phyloP scores from a whole-genome alignment of 2,329 filamentous ascomycete genomes.

The Ceratocystis eucalypticola region DNA sequence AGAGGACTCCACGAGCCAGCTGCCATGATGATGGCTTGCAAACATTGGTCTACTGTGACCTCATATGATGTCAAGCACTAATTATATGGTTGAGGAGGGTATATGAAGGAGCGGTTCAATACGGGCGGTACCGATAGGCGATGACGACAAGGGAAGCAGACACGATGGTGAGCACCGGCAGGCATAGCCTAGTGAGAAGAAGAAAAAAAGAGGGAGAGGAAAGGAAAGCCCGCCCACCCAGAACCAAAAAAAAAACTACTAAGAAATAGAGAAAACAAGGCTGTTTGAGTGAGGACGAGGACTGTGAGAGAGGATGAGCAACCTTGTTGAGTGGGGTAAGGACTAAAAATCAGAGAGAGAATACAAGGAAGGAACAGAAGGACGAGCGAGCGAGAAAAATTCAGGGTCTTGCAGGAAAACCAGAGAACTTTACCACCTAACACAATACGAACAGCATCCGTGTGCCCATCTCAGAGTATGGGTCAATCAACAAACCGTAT shows the following conservation, averaged over 20 bases:
- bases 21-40: neutral
- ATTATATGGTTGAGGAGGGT: neutral
- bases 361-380: neutral
- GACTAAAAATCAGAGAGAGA: neutral
- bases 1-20: neutral
- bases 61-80: constrained; percentile 2
- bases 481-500: too few species aligned
- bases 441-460: too few species aligned
- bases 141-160: neutral
- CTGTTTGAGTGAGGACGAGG: neutral
- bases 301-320: neutral
- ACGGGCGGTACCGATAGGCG: neutral
- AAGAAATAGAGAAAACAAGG: constrained; percentile 8
- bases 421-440: too few species aligned
- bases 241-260: neutral
- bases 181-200: neutral
- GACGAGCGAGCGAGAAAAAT: neutral
- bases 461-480: too few species aligned
- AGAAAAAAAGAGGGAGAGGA: neutral
- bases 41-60: neutral
- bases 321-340: neutral
- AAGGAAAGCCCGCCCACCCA: neutral
- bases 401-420: too few species aligned
- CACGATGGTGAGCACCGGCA: neutral
- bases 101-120: neutral